These are phyloP conservation scores for Plantago coronopus DNA, from an alignment of 305 asterid species.

Conservation along the genomic window DNA sequence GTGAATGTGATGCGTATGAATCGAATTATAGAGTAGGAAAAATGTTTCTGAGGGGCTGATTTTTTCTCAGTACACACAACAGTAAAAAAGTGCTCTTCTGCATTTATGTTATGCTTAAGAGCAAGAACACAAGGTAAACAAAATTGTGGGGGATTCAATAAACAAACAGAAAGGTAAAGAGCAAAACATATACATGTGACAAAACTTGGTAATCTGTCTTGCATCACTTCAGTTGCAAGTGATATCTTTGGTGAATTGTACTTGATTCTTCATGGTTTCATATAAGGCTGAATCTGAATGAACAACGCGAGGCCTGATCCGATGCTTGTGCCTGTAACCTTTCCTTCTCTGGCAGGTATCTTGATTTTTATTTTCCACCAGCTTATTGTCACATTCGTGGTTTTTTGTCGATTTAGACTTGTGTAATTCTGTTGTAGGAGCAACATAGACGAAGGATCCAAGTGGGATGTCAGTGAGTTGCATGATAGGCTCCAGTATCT, in stretches of 20 bases:
- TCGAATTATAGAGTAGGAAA: too few relatives aligned
- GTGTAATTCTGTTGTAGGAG: conserved; percentile 26
- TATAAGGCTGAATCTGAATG: conserved; percentile 44
- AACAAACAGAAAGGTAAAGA: conserved; percentile 6
- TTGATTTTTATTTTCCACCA: conserved; percentile 13
- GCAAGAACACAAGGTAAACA: not conserved
- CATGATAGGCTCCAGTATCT: conserved; percentile 44
- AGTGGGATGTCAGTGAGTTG: conserved; percentile 43
- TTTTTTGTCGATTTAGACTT: conserved; percentile 16
- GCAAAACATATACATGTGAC: conserved; percentile 26
- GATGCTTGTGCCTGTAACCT: conserved; percentile 38
- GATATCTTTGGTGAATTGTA: conserved; percentile 20
- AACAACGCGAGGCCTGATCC: conserved; percentile 40
- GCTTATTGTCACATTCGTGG: conserved; percentile 20
- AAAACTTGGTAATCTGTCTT: conserved; percentile 19
- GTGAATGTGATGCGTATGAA: too few relatives aligned
- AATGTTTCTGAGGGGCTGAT: too few relatives aligned
- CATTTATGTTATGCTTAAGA: not conserved
- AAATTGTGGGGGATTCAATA: not conserved
- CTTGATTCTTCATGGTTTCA: conserved; percentile 25
- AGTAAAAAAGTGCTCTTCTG: not conserved
- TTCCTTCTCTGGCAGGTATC: conserved; percentile 21
- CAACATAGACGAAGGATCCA: conserved; percentile 53
- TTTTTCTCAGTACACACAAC: too few relatives aligned
- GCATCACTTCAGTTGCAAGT: conserved; percentile 2